Evolutionary conservation across 495 filamentous ascomycete genomes (phyloP).

Genomic region (Hyaloscypha variabilis): DNA sequence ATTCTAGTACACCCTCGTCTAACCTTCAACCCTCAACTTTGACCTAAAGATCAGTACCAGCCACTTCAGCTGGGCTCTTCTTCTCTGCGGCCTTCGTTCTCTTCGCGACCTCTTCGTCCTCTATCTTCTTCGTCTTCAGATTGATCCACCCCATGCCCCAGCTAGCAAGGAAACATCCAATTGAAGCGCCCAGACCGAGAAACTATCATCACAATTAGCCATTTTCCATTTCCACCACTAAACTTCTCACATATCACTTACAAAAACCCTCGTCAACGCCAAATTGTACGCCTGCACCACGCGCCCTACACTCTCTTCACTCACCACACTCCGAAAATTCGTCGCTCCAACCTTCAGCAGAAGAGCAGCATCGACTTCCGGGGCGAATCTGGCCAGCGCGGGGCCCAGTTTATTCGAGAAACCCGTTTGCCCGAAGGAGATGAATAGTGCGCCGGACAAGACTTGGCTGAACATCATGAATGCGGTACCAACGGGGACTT

Average conservation of each 20-base stretch:
- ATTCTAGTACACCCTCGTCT: too few species aligned
- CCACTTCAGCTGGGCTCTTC: too few species aligned
- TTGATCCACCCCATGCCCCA: too few species aligned
- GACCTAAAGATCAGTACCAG: too few species aligned
- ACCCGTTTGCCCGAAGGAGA: conserved; percentile 30
- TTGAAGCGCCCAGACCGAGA: too few species aligned
- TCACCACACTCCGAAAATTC: conserved; percentile 13
- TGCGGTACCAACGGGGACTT: conserved; percentile 61
- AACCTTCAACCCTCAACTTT: too few species aligned
- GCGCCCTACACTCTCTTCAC: background rate
- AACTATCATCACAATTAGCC: too few species aligned
- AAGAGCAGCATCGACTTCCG: conserved; percentile 13
- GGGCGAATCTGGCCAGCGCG: conserved; percentile 9
- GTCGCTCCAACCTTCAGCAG: conserved; percentile 18
- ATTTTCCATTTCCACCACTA: too few species aligned
- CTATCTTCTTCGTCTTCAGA: too few species aligned
- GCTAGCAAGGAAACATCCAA: too few species aligned
- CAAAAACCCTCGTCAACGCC: conserved; percentile 18
- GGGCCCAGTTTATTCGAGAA: conserved; percentile 7
- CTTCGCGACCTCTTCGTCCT: too few species aligned
- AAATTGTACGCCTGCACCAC: conserved; percentile 24
- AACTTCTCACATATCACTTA: background rate
- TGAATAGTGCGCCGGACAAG: conserved; percentile 64
- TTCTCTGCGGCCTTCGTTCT: too few species aligned
- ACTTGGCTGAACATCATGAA: conserved; percentile 63